Conservation (phyloP, 208 protist species). For the Leishmania aethiopica region DNA sequence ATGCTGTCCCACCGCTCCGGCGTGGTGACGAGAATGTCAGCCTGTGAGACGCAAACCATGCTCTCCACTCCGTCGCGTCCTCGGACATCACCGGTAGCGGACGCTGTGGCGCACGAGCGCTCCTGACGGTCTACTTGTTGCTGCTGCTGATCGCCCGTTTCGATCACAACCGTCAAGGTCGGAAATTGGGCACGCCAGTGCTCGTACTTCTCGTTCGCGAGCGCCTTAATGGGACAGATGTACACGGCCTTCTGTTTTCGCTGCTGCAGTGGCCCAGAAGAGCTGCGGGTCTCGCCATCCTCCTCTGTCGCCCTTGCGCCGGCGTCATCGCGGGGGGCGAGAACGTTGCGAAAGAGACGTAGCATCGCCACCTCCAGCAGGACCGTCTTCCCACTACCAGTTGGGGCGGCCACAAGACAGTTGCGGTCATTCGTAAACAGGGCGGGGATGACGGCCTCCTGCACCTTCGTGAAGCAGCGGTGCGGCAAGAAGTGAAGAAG, state of each 20-base stretch:
- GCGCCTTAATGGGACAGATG: slow-evolving; percentile 92
- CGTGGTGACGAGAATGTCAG: slow-evolving; percentile 92
- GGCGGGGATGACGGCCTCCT: slow-evolving; percentile 65
- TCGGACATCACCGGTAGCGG: slow-evolving; percentile 88
- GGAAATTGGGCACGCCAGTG: slow-evolving; percentile 81
- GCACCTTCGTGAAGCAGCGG: slow-evolving; percentile 67
- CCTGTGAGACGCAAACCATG: slow-evolving; percentile 41
- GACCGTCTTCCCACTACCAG: slow-evolving; percentile 90
- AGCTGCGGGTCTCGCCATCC: neutral
- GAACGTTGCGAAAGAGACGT: slow-evolving; percentile 68
- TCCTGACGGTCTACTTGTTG: slow-evolving; percentile 8
- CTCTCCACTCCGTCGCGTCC: slow-evolving; percentile 52
- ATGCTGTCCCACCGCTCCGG: slow-evolving; percentile 95
- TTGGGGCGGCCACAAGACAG: slow-evolving; percentile 86
- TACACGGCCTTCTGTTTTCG: slow-evolving; percentile 79
- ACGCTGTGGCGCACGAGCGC: slow-evolving; percentile 69
- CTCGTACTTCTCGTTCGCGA: slow-evolving; percentile 86
- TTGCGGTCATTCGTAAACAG: slow-evolving; percentile 57
- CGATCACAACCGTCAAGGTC: slow-evolving; percentile 73
- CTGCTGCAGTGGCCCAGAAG: neutral
- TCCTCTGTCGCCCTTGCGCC: neutral
- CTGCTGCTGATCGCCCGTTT: slow-evolving; percentile 96
- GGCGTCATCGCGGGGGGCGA: slow-evolving; percentile 9
- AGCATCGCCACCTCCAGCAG: slow-evolving; percentile 91
- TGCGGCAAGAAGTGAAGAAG: slow-evolving; percentile 59